Base-by-base conservation (phyloP, 2,329 filamentous ascomycete species). In the Botryotinia globosa region DNA sequence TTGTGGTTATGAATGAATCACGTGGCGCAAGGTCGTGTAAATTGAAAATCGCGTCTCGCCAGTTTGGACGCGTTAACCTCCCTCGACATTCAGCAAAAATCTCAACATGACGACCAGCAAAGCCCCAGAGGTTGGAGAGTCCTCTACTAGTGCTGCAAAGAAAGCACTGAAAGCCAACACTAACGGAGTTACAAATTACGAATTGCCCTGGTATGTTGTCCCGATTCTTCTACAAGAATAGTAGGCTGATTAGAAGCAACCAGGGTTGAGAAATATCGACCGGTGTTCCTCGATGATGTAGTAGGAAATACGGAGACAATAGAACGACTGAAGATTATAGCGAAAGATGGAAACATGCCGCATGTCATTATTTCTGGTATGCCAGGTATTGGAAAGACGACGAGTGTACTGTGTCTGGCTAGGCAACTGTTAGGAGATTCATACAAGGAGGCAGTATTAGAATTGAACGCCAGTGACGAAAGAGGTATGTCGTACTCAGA, bases 331-430 rank as follows among this genome's bases (percentile, higher is more conserved):
- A 98, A 98, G 82, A 98, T 99, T 80, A 98, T 99, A 78, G 94
- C 96, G 64, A 96, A 94, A 83, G 96, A 98, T 84, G 96, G 96
- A 78, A 99, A 99, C 84, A 98, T 99, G 94, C 96, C 96, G 3
- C 96, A 99, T 83, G 90, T 99, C 80, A 98, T 99, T 83, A 98
- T 99, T 80, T 97, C 94, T n/a, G 96, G 96, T 74, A 98, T 97
- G 94, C 96, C 96, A 32, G 96, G 96, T 80, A 99, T 98, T 80
- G 96, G 96, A 82, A 99, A 99, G 86, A 99, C 96, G 6, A 98
- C 96, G 0, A 97, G 94, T 72, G 91, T 99, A 72, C 85, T 98
- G 74, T 98, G 96, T 81, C 89, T 99, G 64, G 96, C 96, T 29
- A 89, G 95, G 74, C 95, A 98, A 81, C 84, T 99, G 74, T 86